These are phyloP conservation scores for Solanum ossicruentum DNA, from an alignment of 257 asterid species.

Conservation along the genomic window DNA sequence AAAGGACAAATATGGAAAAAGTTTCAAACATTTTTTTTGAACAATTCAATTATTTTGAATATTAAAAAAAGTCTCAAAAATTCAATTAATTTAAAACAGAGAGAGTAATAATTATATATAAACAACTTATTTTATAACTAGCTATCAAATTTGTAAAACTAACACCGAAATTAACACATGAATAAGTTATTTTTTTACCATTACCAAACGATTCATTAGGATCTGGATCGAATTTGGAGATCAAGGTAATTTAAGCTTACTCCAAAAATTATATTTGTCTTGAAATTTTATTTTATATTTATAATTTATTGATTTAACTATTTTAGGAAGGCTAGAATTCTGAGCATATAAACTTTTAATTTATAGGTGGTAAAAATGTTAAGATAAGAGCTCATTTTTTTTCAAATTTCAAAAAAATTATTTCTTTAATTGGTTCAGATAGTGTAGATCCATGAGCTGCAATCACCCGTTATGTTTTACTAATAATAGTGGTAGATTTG, in stretches of 20 bases:
- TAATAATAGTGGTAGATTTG: not conserved
- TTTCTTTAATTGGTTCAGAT: not conserved
- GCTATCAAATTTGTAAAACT: not conserved
- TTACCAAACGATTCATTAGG: not conserved
- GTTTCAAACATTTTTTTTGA: too few species aligned
- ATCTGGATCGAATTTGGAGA: not conserved
- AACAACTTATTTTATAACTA: not conserved
- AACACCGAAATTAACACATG: not conserved
- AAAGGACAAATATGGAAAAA: too few species aligned
- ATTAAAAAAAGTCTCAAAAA: too few species aligned
- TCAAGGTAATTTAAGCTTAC: not conserved
- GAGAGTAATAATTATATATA: not conserved
- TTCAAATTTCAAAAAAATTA: not conserved
- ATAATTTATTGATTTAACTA: not conserved
- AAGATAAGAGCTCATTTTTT: not conserved
- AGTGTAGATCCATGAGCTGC: not conserved
- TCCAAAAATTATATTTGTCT: not conserved
- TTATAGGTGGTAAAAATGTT: not conserved
- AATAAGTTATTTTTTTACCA: not conserved
- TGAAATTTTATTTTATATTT: not conserved
- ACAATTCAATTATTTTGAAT: too few species aligned
- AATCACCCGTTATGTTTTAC: not conserved
- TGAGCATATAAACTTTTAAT: not conserved
- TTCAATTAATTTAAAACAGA: too few species aligned
- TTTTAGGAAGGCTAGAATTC: not conserved